A percentile compares a stretch with the other conserved stretches of the same genome.
Evolutionary conservation across 805 yeast species (phyloP).

Genomic region (Candida odintsovae): DNA sequence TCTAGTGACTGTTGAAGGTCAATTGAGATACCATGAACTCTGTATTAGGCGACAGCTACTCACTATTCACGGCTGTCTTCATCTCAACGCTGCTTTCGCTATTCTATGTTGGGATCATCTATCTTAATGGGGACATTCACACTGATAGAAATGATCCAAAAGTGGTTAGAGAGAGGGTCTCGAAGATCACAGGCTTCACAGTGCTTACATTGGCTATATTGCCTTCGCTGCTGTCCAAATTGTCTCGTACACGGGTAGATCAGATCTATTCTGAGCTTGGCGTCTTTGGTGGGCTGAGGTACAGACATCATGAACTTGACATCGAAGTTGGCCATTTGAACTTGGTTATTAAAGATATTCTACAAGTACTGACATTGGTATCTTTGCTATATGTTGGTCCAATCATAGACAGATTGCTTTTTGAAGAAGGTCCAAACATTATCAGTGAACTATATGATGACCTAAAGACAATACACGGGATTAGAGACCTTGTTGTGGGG

Average conservation of each 20-base stretch:
- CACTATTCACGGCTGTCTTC: slow-evolving; percentile 10
- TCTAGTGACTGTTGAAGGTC: neutral
- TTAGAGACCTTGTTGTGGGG: slow-evolving; percentile 59
- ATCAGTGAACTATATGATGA: slow-evolving; percentile 18
- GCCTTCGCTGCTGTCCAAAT: slow-evolving; percentile 7
- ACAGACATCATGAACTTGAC: slow-evolving; percentile 1
- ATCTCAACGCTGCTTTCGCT: slow-evolving; percentile 33
- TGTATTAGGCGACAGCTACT: neutral
- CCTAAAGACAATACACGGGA: slow-evolving; percentile 31
- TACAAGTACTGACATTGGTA: slow-evolving; percentile 26
- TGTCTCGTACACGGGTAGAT: slow-evolving; percentile 4
- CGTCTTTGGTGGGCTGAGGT: slow-evolving; percentile 30
- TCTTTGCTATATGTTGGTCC: slow-evolving; percentile 45
- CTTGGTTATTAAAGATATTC: slow-evolving; percentile 10
- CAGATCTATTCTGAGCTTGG: slow-evolving; percentile 25
- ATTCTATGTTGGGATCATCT: slow-evolving; percentile 42
- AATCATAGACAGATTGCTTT: slow-evolving; percentile 28
- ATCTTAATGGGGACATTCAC: slow-evolving; percentile 15
- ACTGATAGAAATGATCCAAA: slow-evolving; percentile 35
- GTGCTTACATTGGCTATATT: neutral
- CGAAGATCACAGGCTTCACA: slow-evolving; percentile 25
- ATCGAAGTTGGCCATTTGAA: slow-evolving; percentile 7
- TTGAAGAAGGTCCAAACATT: slow-evolving; percentile 15
- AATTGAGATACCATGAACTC: neutral
- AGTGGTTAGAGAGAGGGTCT: slow-evolving; percentile 37